phyloP scores from a whole-genome alignment of 176 grass and related monocot species.

The Lolium multiflorum region DNA sequence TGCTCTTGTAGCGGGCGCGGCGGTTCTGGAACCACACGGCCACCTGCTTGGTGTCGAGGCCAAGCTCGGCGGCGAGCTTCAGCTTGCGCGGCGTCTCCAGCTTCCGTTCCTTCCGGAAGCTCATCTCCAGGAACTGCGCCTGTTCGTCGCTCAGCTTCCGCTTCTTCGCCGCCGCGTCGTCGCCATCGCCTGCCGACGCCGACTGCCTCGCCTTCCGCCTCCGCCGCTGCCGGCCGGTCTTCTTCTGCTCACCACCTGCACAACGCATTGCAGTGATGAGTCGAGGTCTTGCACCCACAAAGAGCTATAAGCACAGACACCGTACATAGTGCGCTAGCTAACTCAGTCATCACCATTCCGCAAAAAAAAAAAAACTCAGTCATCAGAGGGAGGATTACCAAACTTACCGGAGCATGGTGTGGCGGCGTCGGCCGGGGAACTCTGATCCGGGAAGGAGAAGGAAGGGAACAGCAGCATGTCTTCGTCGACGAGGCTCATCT shows the following conservation, averaged over 20 bases:
- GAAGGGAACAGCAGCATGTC: slow-evolving; percentile 66
- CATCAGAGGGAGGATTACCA: too few relatives aligned
- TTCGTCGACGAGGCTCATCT: slow-evolving; percentile 55
- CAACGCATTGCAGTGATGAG: background rate
- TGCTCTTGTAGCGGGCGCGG: slow-evolving; percentile 94
- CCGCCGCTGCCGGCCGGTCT: slow-evolving; percentile 58
- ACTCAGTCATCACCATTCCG: too few relatives aligned
- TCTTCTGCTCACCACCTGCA: slow-evolving; percentile 59
- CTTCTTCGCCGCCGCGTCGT: slow-evolving; percentile 62
- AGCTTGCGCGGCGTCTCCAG: slow-evolving; percentile 89
- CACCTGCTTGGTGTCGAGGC: slow-evolving; percentile 91
- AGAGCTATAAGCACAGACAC: too few relatives aligned
- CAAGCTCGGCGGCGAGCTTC: slow-evolving; percentile 74
- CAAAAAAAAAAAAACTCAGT: too few relatives aligned
- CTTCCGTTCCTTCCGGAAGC: slow-evolving; percentile 81
- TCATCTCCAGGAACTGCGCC: slow-evolving; percentile 75
- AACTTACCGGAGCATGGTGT: slow-evolving; percentile 32
- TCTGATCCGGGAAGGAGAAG: slow-evolving; percentile 36
- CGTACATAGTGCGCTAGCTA: too few relatives aligned
- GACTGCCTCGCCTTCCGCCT: slow-evolving; percentile 55
- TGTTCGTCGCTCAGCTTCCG: slow-evolving; percentile 82
- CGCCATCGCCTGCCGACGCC: slow-evolving; percentile 6
- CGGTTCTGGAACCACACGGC: slow-evolving; percentile 99
- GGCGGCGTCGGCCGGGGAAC: slow-evolving; percentile 39
- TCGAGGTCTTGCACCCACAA: too few relatives aligned